Evolutionary conservation across 768 basidiomycete species (phyloP).

Genomic region (Mycena kentingensis): DNA sequence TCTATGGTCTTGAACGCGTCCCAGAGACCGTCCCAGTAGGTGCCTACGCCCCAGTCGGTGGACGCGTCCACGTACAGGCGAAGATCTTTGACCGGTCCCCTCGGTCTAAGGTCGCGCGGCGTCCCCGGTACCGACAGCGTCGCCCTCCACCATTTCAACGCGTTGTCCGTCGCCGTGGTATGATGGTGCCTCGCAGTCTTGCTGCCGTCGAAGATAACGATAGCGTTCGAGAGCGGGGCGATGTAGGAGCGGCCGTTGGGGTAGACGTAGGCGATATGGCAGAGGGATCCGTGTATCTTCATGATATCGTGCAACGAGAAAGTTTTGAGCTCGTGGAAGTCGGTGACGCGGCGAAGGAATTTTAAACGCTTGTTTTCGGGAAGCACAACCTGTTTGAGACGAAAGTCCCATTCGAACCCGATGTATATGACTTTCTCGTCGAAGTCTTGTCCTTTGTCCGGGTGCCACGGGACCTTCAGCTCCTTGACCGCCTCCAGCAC

Average conservation of each 20-base stretch:
- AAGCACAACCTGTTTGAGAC: conserved; percentile 23
- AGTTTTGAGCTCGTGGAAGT: conserved; percentile 13
- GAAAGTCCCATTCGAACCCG: conserved; percentile 35
- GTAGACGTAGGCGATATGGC: conserved; percentile 27
- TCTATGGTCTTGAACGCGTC: conserved; percentile 9
- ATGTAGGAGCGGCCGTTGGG: neutral
- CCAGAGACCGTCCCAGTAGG: conserved; percentile 6
- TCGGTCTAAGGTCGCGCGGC: neutral
- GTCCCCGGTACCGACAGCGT: neutral
- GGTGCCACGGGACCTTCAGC: conserved; percentile 28
- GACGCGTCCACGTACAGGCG: conserved; percentile 23
- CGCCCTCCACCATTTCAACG: neutral
- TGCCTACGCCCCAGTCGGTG: conserved; percentile 18
- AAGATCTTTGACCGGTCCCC: neutral
- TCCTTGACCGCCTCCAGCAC: conserved; percentile 8
- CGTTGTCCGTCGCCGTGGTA: neutral
- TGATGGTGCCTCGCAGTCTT: neutral
- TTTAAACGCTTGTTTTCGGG: conserved; percentile 30
- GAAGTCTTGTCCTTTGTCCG: conserved; percentile 29
- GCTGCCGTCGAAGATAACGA: neutral
- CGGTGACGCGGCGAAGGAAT: conserved; percentile 19
- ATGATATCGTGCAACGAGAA: conserved; percentile 5
- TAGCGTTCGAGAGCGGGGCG: neutral
- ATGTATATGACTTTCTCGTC: conserved; percentile 24
- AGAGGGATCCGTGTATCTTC: conserved; percentile 25